These are phyloP conservation scores for Rhodomyrtus tomentosa DNA, from an alignment of 345 rosid genomes.

Conservation along the genomic window DNA sequence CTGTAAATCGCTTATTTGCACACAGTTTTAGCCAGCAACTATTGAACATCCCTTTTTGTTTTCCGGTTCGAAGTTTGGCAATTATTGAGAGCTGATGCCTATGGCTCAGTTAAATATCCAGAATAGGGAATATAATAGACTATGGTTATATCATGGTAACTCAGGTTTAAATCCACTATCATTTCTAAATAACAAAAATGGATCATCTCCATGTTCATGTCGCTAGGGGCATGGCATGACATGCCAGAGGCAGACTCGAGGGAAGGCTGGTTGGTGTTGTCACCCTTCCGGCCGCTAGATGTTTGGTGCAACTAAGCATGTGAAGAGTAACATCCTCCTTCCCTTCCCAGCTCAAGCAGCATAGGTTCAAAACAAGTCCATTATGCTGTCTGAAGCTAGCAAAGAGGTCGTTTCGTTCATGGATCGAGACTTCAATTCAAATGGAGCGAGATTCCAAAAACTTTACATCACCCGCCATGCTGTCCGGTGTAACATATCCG, in stretches of 20 bases:
- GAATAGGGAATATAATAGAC: neutral
- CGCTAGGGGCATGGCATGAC: neutral
- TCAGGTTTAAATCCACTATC: neutral
- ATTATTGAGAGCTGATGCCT: neutral
- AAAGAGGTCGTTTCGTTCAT: neutral
- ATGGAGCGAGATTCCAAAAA: neutral
- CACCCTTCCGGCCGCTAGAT: neutral
- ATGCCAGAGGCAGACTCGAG: neutral
- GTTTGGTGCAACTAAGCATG: neutral
- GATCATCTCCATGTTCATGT: neutral
- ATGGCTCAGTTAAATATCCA: neutral
- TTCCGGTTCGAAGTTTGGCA: neutral
- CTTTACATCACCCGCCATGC: neutral
- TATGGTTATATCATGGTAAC: neutral
- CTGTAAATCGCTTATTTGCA: neutral
- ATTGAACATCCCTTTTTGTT: neutral
- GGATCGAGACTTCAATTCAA: neutral
- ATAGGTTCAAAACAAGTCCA: neutral
- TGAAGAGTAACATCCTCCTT: neutral
- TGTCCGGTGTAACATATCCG: neutral
- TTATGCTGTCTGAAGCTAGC: neutral
- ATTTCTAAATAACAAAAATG: neutral
- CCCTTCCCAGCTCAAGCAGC: neutral
- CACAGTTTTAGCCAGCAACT: neutral
- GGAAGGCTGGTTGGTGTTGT: neutral